Base-by-base conservation (phyloP, 2,329 filamentous ascomycete genomes). In the Didymella sp. region DNA sequence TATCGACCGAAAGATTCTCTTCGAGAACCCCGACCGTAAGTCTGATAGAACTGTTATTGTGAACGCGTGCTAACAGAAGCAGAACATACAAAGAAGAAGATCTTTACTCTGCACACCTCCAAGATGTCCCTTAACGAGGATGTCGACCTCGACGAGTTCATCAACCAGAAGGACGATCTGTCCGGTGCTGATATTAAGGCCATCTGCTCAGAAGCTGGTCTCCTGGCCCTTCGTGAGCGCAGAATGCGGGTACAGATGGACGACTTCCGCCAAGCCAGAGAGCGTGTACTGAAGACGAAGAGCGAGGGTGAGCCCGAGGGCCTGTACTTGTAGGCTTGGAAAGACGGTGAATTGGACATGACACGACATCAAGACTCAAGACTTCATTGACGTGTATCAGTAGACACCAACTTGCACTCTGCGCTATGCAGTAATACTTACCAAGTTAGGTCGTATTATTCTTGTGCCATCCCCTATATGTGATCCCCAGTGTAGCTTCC, bases 241-340 rank as follows among this genome's bases (percentile, higher is more conserved):
- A 88, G 95, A 73, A 99, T 99, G 95, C 88, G 94, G 53, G 95
- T 99, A 56, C 94, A 98, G 79, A 99, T 99, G 95, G 91, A 93
- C 7, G 95, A 99, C 79, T 99, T 99, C 84, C 84, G 95, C 53
- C 85, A 92, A 54, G 95, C 95, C 22, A 86, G 94, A 69, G 95
- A 99, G 80, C 88, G 92, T 65, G 96, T 99, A 61, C 84, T 99
- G 77, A 96, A 96, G 82, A 99, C 96, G 46, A 99, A 99, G 88
- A 95, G 90, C 73, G 95, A 99, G 82, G 94, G 94, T 68, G 96
- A 98, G 80, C 95, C 96, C 0, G 95, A 99, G 81, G 95, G 95
- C 68, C 81, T 99, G 85, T 99, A 99, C 82, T 87, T 99, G 89
- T 99, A 97, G 57, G 49, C 51, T 27, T 43, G 35, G 9, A 9